Conservation (phyloP, 2,329 filamentous ascomycete genomes). For the Dothiorella sarmentorum region DNA sequence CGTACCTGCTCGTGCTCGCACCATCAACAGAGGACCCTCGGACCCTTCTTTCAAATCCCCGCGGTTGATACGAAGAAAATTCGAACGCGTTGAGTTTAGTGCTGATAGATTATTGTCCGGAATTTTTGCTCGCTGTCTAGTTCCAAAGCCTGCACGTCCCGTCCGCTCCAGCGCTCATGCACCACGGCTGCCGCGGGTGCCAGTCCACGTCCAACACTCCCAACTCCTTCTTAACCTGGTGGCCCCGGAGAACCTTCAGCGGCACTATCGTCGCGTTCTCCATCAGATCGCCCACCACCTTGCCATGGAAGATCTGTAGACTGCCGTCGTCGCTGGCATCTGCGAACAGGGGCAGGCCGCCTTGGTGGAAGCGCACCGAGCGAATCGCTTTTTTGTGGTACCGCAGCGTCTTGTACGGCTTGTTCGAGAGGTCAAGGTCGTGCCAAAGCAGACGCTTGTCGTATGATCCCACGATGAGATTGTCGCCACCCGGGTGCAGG, state of each 20-base stretch:
- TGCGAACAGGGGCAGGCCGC: conserved; percentile 77
- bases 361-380: conserved; percentile 80
- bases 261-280: conserved; percentile 96
- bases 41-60: not conserved
- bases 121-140: conserved; percentile 24
- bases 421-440: conserved; percentile 84
- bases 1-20: not conserved
- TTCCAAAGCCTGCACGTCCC: conserved; percentile 88
- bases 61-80: not conserved
- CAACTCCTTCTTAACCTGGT: conserved; percentile 79
- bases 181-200: conserved; percentile 94
- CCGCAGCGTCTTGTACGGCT: conserved; percentile 93
- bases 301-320: conserved; percentile 94
- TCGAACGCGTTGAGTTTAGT: not conserved
- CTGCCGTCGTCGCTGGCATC: conserved; percentile 94
- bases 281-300: conserved; percentile 90
- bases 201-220: conserved; percentile 94
- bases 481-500: conserved; percentile 88
- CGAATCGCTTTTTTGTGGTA: conserved; percentile 93
- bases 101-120: conserved; percentile 1
- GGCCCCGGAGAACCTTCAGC: conserved; percentile 87
- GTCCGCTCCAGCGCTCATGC: conserved; percentile 89
- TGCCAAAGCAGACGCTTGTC: conserved; percentile 94
- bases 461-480: conserved; percentile 90
- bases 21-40: not conserved